These are phyloP conservation scores for Artomyces pyxidatus DNA, from an alignment of 768 basidiomycete species.

Conservation along the genomic window DNA sequence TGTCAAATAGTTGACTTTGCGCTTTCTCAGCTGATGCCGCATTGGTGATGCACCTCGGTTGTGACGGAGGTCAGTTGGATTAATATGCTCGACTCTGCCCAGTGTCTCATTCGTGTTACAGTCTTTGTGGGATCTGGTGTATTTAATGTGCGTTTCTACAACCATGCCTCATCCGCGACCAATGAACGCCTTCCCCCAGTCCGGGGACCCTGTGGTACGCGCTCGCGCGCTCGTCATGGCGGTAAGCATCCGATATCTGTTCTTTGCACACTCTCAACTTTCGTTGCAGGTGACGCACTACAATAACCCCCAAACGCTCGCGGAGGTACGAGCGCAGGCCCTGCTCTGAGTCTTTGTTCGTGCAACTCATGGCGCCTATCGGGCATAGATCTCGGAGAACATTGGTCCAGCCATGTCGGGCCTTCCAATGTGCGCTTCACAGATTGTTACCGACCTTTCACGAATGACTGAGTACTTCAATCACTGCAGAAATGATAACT, in stretches of 20 bases:
- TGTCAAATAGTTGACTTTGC: conserved; percentile 12
- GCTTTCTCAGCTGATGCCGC: conserved; percentile 76
- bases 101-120: conserved; percentile 22
- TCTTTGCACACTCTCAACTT: conserved; percentile 6
- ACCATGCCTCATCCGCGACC: conserved; percentile 1
- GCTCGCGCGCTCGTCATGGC: conserved; percentile 95
- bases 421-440: conserved; percentile 62
- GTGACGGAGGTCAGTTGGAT: conserved; percentile 74
- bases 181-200: conserved; percentile 34
- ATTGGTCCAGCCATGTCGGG: conserved; percentile 93
- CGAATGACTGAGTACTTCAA: not conserved
- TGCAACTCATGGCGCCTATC: not conserved
- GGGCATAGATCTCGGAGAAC: conserved; percentile 63
- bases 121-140: conserved; percentile 98
- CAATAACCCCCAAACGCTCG: conserved; percentile 88
- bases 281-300: conserved; percentile 74
- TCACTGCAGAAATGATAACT: conserved; percentile 43
- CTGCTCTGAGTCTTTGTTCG: not conserved
- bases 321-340: conserved; percentile 64
- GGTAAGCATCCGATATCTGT: conserved; percentile 33
- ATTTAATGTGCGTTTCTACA: conserved; percentile 68
- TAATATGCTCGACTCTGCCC: not conserved
- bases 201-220: conserved; percentile 87
- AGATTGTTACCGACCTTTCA: not conserved
- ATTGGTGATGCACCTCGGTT: conserved; percentile 97